Evolutionary conservation across 495 filamentous ascomycete genomes (phyloP).

Genomic region (Aspergillus nidulans): DNA sequence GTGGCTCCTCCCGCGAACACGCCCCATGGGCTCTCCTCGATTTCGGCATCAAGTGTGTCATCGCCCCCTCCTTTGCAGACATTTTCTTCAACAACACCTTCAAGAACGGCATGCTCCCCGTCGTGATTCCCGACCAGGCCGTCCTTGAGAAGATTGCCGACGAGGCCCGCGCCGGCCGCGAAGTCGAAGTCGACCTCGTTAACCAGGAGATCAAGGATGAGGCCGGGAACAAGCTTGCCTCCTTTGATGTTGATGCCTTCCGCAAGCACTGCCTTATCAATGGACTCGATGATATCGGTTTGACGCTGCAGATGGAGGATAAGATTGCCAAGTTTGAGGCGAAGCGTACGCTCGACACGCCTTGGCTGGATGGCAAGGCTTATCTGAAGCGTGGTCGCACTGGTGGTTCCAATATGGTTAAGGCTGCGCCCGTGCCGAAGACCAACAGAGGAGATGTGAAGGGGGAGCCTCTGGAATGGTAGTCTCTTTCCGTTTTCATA

Average conservation of each 20-base stretch:
- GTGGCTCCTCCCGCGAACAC: slow-evolving; percentile 89
- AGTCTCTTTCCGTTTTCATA: slow-evolving; percentile 16
- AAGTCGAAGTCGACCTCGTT: slow-evolving; percentile 87
- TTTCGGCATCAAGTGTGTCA: slow-evolving; percentile 91
- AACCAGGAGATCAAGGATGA: slow-evolving; percentile 79
- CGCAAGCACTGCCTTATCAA: slow-evolving; percentile 92
- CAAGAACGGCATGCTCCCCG: slow-evolving; percentile 98
- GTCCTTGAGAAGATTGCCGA: slow-evolving; percentile 67
- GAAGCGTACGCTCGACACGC: slow-evolving; percentile 69
- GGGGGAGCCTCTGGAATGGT: slow-evolving; percentile 93
- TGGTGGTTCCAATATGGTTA: slow-evolving; percentile 64
- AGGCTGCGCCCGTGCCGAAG: slow-evolving; percentile 79
- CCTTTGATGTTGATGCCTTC: slow-evolving; percentile 87
- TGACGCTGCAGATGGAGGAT: slow-evolving; percentile 86
- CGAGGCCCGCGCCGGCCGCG: slow-evolving; percentile 76
- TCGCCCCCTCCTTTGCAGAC: slow-evolving; percentile 89
- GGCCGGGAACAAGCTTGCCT: slow-evolving; percentile 63
- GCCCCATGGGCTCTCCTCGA: slow-evolving; percentile 96
- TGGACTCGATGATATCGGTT: slow-evolving; percentile 91
- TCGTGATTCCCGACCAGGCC: slow-evolving; percentile 63
- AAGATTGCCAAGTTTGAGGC: slow-evolving; percentile 84
- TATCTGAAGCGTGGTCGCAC: slow-evolving; percentile 69
- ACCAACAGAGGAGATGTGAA: slow-evolving; percentile 85
- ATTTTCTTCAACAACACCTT: slow-evolving; percentile 99
- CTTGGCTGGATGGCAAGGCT: slow-evolving; percentile 86